Evolutionary conservation across 1,284 basidiomycete genomes (phyloP).

Genomic region (Wallemia ichthyophaga): DNA sequence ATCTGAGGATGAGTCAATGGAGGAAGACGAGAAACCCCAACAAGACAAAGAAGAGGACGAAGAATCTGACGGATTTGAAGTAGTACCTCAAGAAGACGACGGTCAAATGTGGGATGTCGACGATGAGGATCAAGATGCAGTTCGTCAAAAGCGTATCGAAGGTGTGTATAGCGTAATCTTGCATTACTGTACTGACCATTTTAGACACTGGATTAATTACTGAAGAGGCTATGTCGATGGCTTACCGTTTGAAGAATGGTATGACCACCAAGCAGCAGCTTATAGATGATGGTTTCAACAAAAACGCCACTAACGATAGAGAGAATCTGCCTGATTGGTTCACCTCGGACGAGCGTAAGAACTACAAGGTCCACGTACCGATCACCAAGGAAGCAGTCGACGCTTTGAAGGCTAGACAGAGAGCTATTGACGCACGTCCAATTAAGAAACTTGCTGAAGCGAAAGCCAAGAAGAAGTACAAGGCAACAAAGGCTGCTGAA

Average conservation of each 20-base stretch:
- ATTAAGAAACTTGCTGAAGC: conserved; percentile 99
- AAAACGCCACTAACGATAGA: conserved; percentile 67
- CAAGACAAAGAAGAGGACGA: too few species aligned
- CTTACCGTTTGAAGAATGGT: conserved; percentile 73
- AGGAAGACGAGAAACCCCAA: too few species aligned
- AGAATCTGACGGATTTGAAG: conserved; percentile 28
- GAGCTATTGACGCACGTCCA: conserved; percentile 78
- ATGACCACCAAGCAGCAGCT: conserved; percentile 63
- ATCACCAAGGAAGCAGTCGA: conserved; percentile 85
- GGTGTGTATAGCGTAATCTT: conserved; percentile 21
- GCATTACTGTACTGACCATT: conserved; percentile 4
- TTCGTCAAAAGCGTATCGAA: conserved; percentile 35
- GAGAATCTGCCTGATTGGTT: conserved; percentile 87
- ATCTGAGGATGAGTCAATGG: conserved; percentile 7
- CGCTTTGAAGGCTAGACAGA: conserved; percentile 60
- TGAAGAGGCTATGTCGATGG: conserved; percentile 70
- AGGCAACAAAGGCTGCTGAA: conserved; percentile 52
- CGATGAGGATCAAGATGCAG: conserved; percentile 43
- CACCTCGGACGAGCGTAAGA: conserved; percentile 76
- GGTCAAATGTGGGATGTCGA: conserved; percentile 51
- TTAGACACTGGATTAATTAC: conserved; percentile 61
- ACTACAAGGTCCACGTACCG: conserved; percentile 81
- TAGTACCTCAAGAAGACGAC: conserved; percentile 31
- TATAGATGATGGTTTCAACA: conserved; percentile 85
- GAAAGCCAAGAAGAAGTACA: conserved; percentile 86